Base-by-base conservation (phyloP, 2,329 filamentous ascomycete genomes). In the Sarocladiaceae sp. region DNA sequence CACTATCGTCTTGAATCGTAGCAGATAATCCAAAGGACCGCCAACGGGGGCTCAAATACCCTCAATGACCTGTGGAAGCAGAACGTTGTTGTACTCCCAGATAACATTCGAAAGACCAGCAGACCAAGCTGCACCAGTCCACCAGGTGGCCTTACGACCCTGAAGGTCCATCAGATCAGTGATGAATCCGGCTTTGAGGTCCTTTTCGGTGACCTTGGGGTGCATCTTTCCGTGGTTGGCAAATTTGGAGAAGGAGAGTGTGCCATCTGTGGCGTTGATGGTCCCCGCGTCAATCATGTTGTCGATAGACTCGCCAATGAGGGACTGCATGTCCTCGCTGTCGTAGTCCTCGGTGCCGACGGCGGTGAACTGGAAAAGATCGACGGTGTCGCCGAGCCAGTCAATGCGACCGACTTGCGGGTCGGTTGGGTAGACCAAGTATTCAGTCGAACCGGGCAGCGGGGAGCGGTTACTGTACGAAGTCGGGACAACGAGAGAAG, bases 111-210 rank as follows among this genome's bases (percentile, higher is more conserved):
- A 50, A 32, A 58, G 58, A 11, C 50, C 51, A 1, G 52, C 53
- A 10, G 56, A 54, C 27, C 55, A 68, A 4, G 66, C 60, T 3
- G 61, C 58, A 1, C 69, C 68, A 0, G 66, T 70, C 46, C 62
- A 71, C 50, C 55, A 73, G 0, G 67, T 72, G n/a, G 60, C 62
- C 9, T 56, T 52, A 21, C 59, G 45, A 0, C 68, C 69, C 51
- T 72, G 69, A 24, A 73, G 53, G 2, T 50, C 59, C 51, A 64
- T 59, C 37, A 68, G 51, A 29, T 59, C 48, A 29, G 57, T 54
- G 44, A 71, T 66, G 43, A 70, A 70, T 0, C 68, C 68, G 10
- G 44, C 48, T 4, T 44, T 47, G 34, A 72, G 62, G 7, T 58
- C 55, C 2, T 61, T 53, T 1, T 53, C 46, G 0, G 57, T 49